Base-by-base conservation (phyloP, 805 yeast genomes). In the Brettanomyces custersianus region DNA sequence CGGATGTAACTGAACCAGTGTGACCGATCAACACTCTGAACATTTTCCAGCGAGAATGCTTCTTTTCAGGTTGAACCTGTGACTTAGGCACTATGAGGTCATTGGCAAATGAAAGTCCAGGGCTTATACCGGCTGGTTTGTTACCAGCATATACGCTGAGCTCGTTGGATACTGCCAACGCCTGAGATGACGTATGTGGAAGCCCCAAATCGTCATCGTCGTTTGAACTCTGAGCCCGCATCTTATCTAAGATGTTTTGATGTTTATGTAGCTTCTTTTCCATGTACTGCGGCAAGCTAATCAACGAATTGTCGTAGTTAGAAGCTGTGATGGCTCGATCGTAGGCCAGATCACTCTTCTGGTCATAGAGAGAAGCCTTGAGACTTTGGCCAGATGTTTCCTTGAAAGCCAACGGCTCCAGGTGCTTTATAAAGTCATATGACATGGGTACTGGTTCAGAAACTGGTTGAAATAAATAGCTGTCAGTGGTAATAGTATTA, bases 1-100 rank as follows among this genome's bases (percentile, higher is more conserved):
- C 62, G n/a, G 84, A 70, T 31, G 94, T 68, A 1, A 92, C 86
- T 88, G 96, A 88, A 0, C 99, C 98, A 27, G 73, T 68, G 54
- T 92, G 98, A 3, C 97, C 97, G 1, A 83, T 75, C 1, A 90
- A 66, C 3, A 90, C 86, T 38, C 80, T 66, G 51, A 65, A 67
- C 5, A 84, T 65, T 46, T 74, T 72, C 95, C 95, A 86, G 3
- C 77, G 72, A 2, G 74, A 71, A 49, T 74, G 84, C 70, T 60
- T 54, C 19, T 47, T 20, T 6, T 32, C 25, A 22, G 28, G 17
- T 2, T 12, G 8, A n/a, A 21, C 21, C 13, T 34, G 24, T 7
- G 34, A 30, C n/a, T 39, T 37, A 2, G 60, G 57, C 7, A 55
- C 47, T 15, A 55, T 40, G 9, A 49, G 22, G 10, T 45, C 33